phyloP scores from a whole-genome alignment of 164 flowering plant genomes.

The Umbilicus rupestris region DNA sequence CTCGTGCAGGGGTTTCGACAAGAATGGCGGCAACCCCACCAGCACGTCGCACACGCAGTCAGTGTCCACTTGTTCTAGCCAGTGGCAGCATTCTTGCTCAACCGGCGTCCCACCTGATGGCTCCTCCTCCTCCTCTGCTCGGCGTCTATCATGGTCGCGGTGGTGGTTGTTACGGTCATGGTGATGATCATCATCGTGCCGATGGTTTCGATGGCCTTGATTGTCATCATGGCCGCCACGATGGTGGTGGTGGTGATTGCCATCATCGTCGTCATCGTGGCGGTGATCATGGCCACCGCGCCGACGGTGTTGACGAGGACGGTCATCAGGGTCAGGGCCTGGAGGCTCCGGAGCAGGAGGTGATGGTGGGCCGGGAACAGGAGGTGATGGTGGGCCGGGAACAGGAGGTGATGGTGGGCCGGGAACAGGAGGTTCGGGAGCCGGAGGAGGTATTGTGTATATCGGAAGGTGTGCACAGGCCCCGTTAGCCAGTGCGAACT shows the following conservation, averaged over 20 bases:
- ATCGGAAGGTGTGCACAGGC: slow-evolving; percentile 20
- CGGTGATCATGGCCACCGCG: neutral
- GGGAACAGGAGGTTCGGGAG: neutral
- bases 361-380: neutral
- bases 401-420: slow-evolving; percentile 3
- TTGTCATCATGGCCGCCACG: too few species aligned
- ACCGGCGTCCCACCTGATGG: neutral
- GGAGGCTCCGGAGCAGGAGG: slow-evolving; percentile 7
- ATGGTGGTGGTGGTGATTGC: slow-evolving; percentile 1
- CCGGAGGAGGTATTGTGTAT: neutral
- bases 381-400: slow-evolving; percentile 4
- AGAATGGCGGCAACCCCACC: slow-evolving; percentile 16
- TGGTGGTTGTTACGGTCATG: neutral
- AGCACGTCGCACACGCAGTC: slow-evolving; percentile 18
- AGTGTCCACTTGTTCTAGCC: slow-evolving; percentile 9
- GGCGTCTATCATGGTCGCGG: neutral
- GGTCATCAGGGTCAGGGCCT: neutral
- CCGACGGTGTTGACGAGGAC: neutral
- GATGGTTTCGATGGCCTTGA: neutral
- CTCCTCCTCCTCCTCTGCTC: slow-evolving; percentile 12
- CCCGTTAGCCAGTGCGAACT: slow-evolving; percentile 18
- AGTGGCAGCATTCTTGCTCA: slow-evolving; percentile 10
- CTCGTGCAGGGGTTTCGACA: slow-evolving; percentile 14
- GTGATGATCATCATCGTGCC: neutral
- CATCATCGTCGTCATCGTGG: neutral